Evolutionary conservation across 352 stramenopile species (phyloP).

Genomic region (Halophytophthora polymorphica): DNA sequence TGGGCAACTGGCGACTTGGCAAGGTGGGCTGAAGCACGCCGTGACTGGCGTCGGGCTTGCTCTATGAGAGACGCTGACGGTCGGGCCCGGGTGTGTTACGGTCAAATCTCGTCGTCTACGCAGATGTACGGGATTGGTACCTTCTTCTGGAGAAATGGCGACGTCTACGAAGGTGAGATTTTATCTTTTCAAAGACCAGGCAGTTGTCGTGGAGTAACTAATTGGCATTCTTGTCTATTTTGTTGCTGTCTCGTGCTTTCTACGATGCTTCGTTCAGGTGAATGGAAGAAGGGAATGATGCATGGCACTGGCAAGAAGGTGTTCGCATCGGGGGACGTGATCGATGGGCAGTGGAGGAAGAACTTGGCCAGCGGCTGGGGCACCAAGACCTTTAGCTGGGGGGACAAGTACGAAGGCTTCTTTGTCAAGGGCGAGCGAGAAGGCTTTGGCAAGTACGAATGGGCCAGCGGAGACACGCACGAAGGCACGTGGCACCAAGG

Average conservation of each 20-base stretch:
- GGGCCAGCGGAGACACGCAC: constrained; percentile 64
- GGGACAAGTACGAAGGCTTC: constrained; percentile 66
- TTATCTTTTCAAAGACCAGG: too few relatives aligned
- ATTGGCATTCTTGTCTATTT: constrained; percentile 3
- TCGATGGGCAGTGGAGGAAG: constrained; percentile 60
- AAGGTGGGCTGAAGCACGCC: constrained; percentile 38
- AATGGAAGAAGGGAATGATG: constrained; percentile 79
- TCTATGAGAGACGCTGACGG: neutral
- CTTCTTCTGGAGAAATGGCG: constrained; percentile 73
- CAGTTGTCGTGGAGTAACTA: too few relatives aligned
- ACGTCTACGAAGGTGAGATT: constrained; percentile 68
- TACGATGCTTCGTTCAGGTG: constrained; percentile 33
- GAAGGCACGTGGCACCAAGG: constrained; percentile 56
- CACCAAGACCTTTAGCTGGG: constrained; percentile 58
- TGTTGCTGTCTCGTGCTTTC: constrained; percentile 6
- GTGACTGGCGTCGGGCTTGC: neutral
- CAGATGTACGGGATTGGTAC: constrained; percentile 76
- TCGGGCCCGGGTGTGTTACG: constrained; percentile 1
- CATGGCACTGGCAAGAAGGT: constrained; percentile 72
- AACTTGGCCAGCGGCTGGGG: constrained; percentile 63
- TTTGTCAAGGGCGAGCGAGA: constrained; percentile 60
- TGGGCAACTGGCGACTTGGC: constrained; percentile 77
- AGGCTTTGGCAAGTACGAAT: constrained; percentile 68
- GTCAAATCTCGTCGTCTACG: neutral
- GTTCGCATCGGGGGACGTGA: constrained; percentile 52